Base-by-base conservation (phyloP, 768 basidiomycete genomes). In the Tylopilus felleus region DNA sequence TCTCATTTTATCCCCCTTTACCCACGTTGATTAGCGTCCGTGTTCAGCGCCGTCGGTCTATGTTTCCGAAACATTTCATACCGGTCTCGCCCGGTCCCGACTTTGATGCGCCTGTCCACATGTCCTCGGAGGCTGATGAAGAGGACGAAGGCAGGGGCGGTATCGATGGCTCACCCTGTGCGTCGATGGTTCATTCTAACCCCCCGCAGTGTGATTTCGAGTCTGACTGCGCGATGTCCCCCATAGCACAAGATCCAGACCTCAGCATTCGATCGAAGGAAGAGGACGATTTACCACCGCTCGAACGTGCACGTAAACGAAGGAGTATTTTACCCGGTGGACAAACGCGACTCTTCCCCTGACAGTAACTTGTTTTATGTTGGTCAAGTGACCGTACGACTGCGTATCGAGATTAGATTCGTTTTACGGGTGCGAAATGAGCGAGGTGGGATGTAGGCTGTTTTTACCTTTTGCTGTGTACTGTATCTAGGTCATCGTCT, bases 1-100 rank as follows among this genome's bases (percentile, higher is more conserved):
- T 47, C 23, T 44, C 54, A 51, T 51, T 47, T 40, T 10, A 5
- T 22, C 10, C 1, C 13, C 3, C 14, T 44, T 14, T 42, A 19
- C 29, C 44, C n/a, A 23, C 2, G 41, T 35, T 55, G 23, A 48
- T 16, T 5, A 22, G 28, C 27, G 17, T n/a, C 25, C n/a, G 49
- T 35, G 23, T 53, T 21, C 60, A 90, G 86, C 84, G 86, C 22
- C 85, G 88, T 21, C 81, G 84, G 46, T 88, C 90, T 4, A 83
- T 87, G 77, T 69, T 90, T 42, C 88, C 89, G 0, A 85, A 81
- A 58, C 68, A 80, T 22, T 73, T 85, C 60, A 71, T 76, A 17
- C 73, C 71, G 1, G 58, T 23, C 14, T 70, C 68, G 5, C 64
- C 64, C 0, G 54, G 47, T 36, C 58, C 61, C 3, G 56, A 23